These are phyloP conservation scores for Racocetra persica DNA, from an alignment of 371 early-diverging fungal genomes.

Conservation along the genomic window DNA sequence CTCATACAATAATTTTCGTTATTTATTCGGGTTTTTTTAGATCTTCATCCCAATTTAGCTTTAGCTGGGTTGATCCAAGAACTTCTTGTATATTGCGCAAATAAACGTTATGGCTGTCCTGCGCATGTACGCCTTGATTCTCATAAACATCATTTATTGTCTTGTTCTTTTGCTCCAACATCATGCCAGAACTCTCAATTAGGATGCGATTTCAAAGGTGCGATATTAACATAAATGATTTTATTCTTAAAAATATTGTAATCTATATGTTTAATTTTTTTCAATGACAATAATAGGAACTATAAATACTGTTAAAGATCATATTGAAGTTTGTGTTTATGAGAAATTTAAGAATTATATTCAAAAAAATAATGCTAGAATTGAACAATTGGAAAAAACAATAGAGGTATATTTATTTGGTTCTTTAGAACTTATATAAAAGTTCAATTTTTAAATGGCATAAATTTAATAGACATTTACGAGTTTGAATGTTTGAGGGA, in stretches of 20 bases:
- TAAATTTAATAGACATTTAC: neutral
- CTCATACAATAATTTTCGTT: neutral
- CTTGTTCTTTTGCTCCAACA: constrained; percentile 57
- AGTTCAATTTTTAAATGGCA: neutral
- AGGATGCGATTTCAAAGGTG: no score
- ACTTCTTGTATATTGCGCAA: constrained; percentile 62
- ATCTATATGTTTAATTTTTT: no score
- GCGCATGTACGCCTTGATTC: constrained; percentile 58
- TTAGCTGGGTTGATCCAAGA: constrained; percentile 62
- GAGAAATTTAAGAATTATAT: constrained; percentile 63
- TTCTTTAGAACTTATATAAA: constrained; percentile 44
- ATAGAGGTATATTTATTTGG: constrained; percentile 24
- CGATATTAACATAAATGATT: no score
- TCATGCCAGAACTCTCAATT: no score
- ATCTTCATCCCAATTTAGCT: constrained; percentile 69
- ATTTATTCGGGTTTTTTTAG: constrained; percentile 45
- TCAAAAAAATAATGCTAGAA: constrained; percentile 45
- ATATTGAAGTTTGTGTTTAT: constrained; percentile 59
- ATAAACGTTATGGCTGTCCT: constrained; percentile 60
- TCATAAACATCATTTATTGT: constrained; percentile 53
- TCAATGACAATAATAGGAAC: constrained; percentile 49
- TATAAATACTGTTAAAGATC: constrained; percentile 50
- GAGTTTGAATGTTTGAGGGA: neutral
- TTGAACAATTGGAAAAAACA: no score
- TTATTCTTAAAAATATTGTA: no score